These are phyloP conservation scores for Dichotomopilus funicola DNA, from an alignment of 2,329 filamentous ascomycete species.

Conservation along the genomic window DNA sequence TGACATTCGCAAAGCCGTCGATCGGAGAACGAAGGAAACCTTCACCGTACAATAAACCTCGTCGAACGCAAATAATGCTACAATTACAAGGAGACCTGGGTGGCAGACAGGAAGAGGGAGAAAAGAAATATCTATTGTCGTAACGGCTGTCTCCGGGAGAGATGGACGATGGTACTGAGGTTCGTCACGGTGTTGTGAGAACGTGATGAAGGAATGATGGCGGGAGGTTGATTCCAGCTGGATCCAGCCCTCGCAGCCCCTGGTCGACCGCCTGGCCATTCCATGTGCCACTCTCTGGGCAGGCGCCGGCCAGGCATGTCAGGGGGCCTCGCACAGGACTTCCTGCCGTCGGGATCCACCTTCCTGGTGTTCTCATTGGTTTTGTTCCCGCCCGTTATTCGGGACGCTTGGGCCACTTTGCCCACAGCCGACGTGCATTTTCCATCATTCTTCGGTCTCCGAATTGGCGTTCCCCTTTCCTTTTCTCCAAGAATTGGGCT, in stretches of 20 bases:
- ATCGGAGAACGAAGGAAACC: constrained; percentile 1
- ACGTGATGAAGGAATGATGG: constrained; percentile 13
- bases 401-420: neutral
- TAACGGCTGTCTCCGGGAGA: neutral
- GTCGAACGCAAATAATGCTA: constrained; percentile 24
- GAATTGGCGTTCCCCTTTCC: neutral
- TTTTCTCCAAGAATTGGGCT: neutral
- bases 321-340: neutral
- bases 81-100: constrained; percentile 18
- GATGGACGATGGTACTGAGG: neutral
- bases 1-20: neutral
- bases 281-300: neutral
- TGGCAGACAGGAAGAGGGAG: constrained; percentile 5
- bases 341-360: too few species aligned
- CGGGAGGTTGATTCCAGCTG: constrained; percentile 3
- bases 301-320: neutral
- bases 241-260: too few species aligned
- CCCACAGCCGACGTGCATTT: neutral
- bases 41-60: constrained; percentile 23
- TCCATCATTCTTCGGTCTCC: neutral
- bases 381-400: neutral
- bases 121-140: constrained; percentile 14
- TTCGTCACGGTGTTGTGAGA: neutral
- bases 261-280: too few species aligned
- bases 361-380: neutral